Evolutionary conservation across 169 alveolate genomes (phyloP).

Genomic region (Cryptosporidium xiaoi): DNA sequence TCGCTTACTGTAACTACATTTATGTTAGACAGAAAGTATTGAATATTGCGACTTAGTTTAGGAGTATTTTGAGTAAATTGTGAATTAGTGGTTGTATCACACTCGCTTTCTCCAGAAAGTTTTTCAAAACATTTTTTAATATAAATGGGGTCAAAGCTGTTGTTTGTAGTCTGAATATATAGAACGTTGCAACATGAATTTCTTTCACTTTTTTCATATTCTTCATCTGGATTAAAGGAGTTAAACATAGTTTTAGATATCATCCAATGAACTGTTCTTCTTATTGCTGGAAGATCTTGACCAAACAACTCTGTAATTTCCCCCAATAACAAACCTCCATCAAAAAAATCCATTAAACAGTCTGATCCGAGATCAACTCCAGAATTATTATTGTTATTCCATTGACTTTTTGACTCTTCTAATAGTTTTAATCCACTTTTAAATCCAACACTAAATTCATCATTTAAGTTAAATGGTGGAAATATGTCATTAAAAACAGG

Average conservation of each 20-base stretch:
- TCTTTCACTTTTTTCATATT: not conserved
- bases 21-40: slow-evolving; percentile 39
- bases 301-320: slow-evolving; percentile 69
- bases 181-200: not conserved
- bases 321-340: slow-evolving; percentile 52
- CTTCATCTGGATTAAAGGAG: not conserved
- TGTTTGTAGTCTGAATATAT: slow-evolving; percentile 56
- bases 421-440: slow-evolving; percentile 11
- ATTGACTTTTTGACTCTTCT: slow-evolving; percentile 21
- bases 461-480: not conserved
- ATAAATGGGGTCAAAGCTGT: slow-evolving; percentile 59
- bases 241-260: slow-evolving; percentile 50
- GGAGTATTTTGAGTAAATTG: slow-evolving; percentile 35
- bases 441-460: slow-evolving; percentile 19
- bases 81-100: not conserved
- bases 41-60: slow-evolving; percentile 21
- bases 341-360: slow-evolving; percentile 41
- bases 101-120: slow-evolving; percentile 45
- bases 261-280: slow-evolving; percentile 61
- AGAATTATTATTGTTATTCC: slow-evolving; percentile 11
- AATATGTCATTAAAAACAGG: not conserved
- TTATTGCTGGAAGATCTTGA: slow-evolving; percentile 30
- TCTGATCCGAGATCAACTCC: slow-evolving; percentile 45
- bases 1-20: slow-evolving; percentile 27
- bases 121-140: slow-evolving; percentile 64